A percentile compares a stretch with the other conserved stretches of the same genome.
These are phyloP conservation scores for Lolium perenne DNA, from an alignment of 176 grass and related monocot genomes.

Conservation along the genomic window DNA sequence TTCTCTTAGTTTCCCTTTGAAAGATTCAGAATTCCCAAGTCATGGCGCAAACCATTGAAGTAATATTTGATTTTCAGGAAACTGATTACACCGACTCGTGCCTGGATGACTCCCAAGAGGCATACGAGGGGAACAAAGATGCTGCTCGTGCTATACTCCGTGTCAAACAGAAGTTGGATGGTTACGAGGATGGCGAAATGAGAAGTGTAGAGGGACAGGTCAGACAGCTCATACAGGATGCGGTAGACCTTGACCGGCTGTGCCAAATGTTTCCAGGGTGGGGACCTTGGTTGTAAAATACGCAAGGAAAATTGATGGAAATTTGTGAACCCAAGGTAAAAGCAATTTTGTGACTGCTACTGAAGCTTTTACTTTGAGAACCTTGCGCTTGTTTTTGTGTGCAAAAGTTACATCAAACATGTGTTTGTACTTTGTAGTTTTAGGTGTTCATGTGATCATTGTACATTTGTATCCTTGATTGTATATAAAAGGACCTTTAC, in stretches of 20 bases:
- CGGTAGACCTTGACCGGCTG: constrained; percentile 73
- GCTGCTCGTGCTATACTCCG: constrained; percentile 88
- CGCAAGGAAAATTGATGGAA: constrained; percentile 22
- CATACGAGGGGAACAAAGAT: constrained; percentile 91
- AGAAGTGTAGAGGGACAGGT: constrained; percentile 93
- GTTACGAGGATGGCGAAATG: constrained; percentile 92
- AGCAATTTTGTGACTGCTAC: constrained; percentile 26
- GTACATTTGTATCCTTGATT: background rate
- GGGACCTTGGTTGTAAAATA: constrained; percentile 74
- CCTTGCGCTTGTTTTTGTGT: background rate
- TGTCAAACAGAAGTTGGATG: constrained; percentile 91
- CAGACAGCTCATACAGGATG: constrained; percentile 90
- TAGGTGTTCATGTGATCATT: constrained; percentile 1
- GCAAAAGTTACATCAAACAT: background rate
- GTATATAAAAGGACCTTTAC: background rate
- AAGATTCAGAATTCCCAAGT: background rate
- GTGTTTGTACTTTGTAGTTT: background rate
- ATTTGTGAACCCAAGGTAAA: constrained; percentile 2
- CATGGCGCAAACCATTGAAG: constrained; percentile 17
- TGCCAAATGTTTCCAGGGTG: constrained; percentile 98
- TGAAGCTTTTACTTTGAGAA: background rate
- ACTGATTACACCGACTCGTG: constrained; percentile 68
- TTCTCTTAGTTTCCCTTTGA: constrained; percentile 23
- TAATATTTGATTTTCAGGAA: constrained; percentile 60
- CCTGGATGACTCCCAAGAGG: constrained; percentile 81